Evolutionary conservation across 306 rosid species (phyloP).

Genomic region (Vachellia pachyceras): DNA sequence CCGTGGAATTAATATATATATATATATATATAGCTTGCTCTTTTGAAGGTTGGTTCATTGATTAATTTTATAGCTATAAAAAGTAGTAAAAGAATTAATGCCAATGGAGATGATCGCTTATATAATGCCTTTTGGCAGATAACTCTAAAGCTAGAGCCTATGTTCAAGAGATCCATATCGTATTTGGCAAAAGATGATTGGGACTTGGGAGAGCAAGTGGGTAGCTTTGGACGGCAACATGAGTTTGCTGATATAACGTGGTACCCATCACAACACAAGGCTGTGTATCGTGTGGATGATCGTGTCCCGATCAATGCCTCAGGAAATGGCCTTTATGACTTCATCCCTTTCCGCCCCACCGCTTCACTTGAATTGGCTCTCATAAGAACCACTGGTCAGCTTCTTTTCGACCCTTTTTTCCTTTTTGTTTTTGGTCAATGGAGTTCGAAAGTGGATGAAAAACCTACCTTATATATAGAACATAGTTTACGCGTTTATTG

Average conservation of each 20-base stretch:
- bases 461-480: neutral
- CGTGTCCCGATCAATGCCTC: slow-evolving; percentile 57
- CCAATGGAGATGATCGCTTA: too few species aligned
- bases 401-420: neutral
- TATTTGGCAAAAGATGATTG: slow-evolving; percentile 56
- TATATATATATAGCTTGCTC: neutral
- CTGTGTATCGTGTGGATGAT: slow-evolving; percentile 63
- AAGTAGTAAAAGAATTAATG: neutral
- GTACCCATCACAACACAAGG: slow-evolving; percentile 79
- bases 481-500: neutral
- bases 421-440: too few species aligned
- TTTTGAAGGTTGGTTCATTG: neutral
- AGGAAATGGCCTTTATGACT: slow-evolving; percentile 71
- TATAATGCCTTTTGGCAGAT: slow-evolving; percentile 43
- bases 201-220: slow-evolving; percentile 65
- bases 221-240: slow-evolving; percentile 55
- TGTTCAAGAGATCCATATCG: slow-evolving; percentile 77
- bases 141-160: slow-evolving; percentile 65
- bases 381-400: slow-evolving; percentile 60
- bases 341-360: slow-evolving; percentile 69
- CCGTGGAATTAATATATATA: neutral
- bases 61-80: too few species aligned
- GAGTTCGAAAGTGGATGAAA: too few species aligned
- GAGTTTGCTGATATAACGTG: slow-evolving; percentile 80
- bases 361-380: slow-evolving; percentile 45